Percentiles rank a stretch among this genome's conserved stretches.
These are phyloP conservation scores for Trifolium pratense DNA, from an alignment of 306 rosid species.

Conservation along the genomic window DNA sequence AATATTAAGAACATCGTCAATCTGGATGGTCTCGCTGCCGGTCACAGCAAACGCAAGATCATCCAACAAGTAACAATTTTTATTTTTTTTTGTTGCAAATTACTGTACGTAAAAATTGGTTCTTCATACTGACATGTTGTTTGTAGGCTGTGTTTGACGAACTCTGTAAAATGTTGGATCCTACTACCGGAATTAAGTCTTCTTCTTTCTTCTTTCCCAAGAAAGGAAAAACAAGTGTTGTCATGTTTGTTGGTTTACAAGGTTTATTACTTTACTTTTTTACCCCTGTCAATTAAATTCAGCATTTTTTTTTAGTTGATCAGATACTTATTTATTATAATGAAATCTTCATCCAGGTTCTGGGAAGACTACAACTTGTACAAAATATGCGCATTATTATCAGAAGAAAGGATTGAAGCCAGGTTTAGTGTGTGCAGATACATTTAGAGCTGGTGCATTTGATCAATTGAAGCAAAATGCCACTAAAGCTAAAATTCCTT, in stretches of 20 bases:
- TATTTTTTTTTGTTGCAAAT: no score
- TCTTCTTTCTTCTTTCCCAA: not conserved
- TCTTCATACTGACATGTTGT: no score
- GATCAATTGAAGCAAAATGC: slow-evolving; percentile 95
- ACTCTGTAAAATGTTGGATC: no score
- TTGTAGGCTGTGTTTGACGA: no score
- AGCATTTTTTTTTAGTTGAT: no score
- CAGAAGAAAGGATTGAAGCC: slow-evolving; percentile 73
- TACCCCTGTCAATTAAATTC: no score
- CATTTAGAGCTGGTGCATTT: slow-evolving; percentile 46
- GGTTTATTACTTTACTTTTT: no score
- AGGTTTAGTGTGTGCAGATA: slow-evolving; percentile 69
- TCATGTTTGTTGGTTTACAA: no score
- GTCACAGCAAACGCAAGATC: slow-evolving; percentile 86
- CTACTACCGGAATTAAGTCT: not conserved
- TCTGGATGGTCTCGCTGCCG: slow-evolving; percentile 80
- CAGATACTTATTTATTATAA: no score
- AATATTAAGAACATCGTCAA: slow-evolving; percentile 84
- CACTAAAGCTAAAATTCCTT: slow-evolving; percentile 85
- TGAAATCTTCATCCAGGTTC: slow-evolving; percentile 51
- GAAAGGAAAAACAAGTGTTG: no score
- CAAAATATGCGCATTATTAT: slow-evolving; percentile 79
- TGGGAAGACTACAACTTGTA: slow-evolving; percentile 85
- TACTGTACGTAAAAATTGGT: no score
- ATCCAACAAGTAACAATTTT: slow-evolving; percentile 59